phyloP scores from a whole-genome alignment of 2,329 filamentous ascomycete genomes.

The Talaromyces sp. region DNA sequence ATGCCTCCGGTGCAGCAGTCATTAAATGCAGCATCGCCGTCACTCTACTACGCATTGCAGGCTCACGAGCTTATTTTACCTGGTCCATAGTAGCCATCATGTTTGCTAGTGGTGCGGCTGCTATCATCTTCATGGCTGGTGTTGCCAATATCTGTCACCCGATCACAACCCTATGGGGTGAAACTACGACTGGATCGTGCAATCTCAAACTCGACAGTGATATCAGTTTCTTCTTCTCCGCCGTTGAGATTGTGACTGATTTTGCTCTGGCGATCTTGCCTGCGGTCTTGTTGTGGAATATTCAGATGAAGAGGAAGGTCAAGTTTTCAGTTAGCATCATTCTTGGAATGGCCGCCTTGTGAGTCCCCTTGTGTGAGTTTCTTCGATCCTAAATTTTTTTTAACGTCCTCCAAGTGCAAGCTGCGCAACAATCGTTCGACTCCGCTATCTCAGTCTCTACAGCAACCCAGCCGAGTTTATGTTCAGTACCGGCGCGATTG shows the following conservation, averaged over 20 bases:
- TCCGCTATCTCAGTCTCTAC: slow-evolving; percentile 13
- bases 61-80: background rate
- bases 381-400: no score
- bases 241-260: slow-evolving; percentile 12
- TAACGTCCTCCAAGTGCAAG: slow-evolving; percentile 10
- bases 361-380: background rate
- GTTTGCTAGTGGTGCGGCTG: background rate
- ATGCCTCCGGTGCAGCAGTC: slow-evolving; percentile 1
- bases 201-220: slow-evolving; percentile 6
- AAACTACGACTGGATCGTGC: slow-evolving; percentile 10
- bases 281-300: slow-evolving; percentile 6
- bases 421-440: slow-evolving; percentile 12
- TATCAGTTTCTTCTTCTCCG: slow-evolving; percentile 13
- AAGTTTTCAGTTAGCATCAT: slow-evolving; percentile 7
- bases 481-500: slow-evolving; percentile 40
- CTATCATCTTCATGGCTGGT: slow-evolving; percentile 13
- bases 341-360: slow-evolving; percentile 14
- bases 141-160: slow-evolving; percentile 15
- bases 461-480: slow-evolving; percentile 11
- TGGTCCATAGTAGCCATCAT: slow-evolving; percentile 3
- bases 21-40: slow-evolving; percentile 13
- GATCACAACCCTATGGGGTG: slow-evolving; percentile 9
- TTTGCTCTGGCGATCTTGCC: slow-evolving; percentile 10
- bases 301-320: slow-evolving; percentile 12
- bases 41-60: slow-evolving; percentile 10